Base-by-base conservation (phyloP, 1,284 basidiomycete species). In the Sanghuangporus baumii region DNA sequence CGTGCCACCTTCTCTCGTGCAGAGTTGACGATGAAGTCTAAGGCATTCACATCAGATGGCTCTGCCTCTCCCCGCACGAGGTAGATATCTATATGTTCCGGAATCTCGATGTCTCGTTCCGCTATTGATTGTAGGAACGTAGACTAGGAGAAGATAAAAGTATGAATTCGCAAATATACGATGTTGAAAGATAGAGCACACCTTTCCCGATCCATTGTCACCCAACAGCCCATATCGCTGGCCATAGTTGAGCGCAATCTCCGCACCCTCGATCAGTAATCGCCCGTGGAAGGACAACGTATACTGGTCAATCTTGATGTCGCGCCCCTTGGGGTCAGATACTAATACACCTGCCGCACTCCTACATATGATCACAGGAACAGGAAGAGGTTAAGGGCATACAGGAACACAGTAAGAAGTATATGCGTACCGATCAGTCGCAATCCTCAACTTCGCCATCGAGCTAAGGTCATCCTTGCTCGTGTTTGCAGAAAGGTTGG, bases 241-340 rank as follows among this genome's bases (percentile, higher is more conserved):
- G 47, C 85, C 85, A 72, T 86, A 87, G 76, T 87, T 87, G 71
- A 87, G 79, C 55, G 77, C 79, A 67, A 89, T 79, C 74, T 84
- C 82, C 59, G 94, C 95, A 67, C 86, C 87, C 76, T 98, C 96
- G 71, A 98, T 89, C 69, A 98, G 84, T 31, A 98, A 80, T 63
- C 96, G 87, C 43, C 96, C 96, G 73, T 99, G 96, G 86, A 98
- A 99, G 3, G 95, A 98, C 61, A 99, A 86, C 4, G 95, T 97
- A 76, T 89, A 99, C 58, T 89, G 85, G 74, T 98, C 94, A 70
- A 99, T 96, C 80, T 98, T 98, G 82, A 99, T 91, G 79, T 99
- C 96, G 67, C 96, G 89, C 62, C 88, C 85, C 77, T 98, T 95
- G 62, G 82, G 76, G 79, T 99, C 97, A 54, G 94, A 98, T 55